A percentile compares a stretch with the other conserved stretches of the same genome.
These are phyloP conservation scores for Trichoderma pleuroti DNA, from an alignment of 2,329 filamentous ascomycete genomes.

Conservation along the genomic window DNA sequence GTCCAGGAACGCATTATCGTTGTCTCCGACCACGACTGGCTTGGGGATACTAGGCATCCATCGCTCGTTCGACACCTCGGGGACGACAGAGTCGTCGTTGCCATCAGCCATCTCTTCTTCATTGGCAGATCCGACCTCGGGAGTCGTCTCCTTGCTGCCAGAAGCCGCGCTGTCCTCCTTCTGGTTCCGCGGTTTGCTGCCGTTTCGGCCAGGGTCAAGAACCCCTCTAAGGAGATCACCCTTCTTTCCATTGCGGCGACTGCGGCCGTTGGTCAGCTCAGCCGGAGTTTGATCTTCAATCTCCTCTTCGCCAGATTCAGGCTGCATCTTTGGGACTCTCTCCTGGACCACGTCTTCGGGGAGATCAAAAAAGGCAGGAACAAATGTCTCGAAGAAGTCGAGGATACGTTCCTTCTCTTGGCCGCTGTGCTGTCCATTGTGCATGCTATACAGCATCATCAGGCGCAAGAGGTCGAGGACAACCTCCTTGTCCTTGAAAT, in stretches of 20 bases:
- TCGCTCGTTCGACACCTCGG: constrained; percentile 62
- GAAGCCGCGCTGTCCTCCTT: constrained; percentile 74
- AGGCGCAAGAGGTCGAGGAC: constrained; percentile 60
- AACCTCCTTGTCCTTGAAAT: constrained; percentile 68
- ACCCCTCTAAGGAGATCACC: constrained; percentile 80
- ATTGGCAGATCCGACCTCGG: constrained; percentile 71
- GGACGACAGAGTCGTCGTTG: constrained; percentile 52
- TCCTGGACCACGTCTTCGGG: constrained; percentile 66
- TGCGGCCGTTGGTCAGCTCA: constrained; percentile 65
- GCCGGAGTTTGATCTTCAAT: constrained; percentile 68
- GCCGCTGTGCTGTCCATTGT: constrained; percentile 66
- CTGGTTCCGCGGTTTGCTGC: constrained; percentile 65
- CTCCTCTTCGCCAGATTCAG: constrained; percentile 72
- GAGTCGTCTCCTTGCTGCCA: constrained; percentile 83
- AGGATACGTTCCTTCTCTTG: constrained; percentile 71
- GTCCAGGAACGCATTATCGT: constrained; percentile 55
- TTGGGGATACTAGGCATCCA: constrained; percentile 62
- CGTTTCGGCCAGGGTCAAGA: constrained; percentile 71
- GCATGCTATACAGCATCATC: constrained; percentile 62
- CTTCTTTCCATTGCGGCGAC: constrained; percentile 71
- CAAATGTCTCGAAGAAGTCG: constrained; percentile 72
- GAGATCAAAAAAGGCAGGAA: constrained; percentile 73
- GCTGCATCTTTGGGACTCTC: constrained; percentile 64
- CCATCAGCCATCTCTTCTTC: constrained; percentile 71
- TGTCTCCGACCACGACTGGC: constrained; percentile 49